Evolutionary conservation across 2,329 filamentous ascomycete species (phyloP).

Genomic region (Xylariaceae sp.): DNA sequence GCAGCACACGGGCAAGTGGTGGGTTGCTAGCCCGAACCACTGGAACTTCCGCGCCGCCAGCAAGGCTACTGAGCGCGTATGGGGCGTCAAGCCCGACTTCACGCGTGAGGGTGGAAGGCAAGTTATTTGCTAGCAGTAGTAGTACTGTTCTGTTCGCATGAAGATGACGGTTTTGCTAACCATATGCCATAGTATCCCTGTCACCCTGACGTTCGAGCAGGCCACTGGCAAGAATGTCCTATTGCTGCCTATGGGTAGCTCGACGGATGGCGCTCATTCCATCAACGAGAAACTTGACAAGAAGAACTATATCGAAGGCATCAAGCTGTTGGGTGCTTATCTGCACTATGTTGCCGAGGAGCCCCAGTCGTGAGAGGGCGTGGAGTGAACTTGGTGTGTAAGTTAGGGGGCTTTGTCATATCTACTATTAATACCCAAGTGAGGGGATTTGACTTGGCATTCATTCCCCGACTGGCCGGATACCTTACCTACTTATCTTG

Average conservation of each 20-base stretch:
- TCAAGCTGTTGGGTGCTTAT: constrained; percentile 90
- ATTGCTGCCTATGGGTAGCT: constrained; percentile 92
- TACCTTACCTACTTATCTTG: neutral
- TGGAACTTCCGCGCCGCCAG: constrained; percentile 96
- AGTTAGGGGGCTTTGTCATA: neutral
- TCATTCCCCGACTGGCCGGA: neutral
- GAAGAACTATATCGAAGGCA: constrained; percentile 96
- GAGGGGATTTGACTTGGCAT: neutral
- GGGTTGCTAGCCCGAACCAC: constrained; percentile 95
- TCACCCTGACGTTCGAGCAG: constrained; percentile 95
- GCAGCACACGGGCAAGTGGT: constrained; percentile 95
- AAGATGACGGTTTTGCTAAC: constrained; percentile 2
- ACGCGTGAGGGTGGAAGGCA: constrained; percentile 90
- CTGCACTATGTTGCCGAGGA: constrained; percentile 94
- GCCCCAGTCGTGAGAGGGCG: constrained; percentile 38
- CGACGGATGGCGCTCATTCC: constrained; percentile 91
- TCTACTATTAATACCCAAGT: neutral
- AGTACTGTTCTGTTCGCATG: neutral
- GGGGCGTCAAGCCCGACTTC: constrained; percentile 87
- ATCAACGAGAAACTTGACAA: constrained; percentile 98
- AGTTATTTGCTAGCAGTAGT: constrained; percentile 26
- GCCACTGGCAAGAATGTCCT: constrained; percentile 97
- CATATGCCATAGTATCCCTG: constrained; percentile 65
- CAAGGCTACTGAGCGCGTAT: constrained; percentile 95
- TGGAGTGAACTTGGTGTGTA: neutral